A percentile compares a stretch with the other conserved stretches of the same genome.
Evolutionary conservation across 495 filamentous ascomycete species (phyloP).

Genomic region (Apiosordaria backusii): DNA sequence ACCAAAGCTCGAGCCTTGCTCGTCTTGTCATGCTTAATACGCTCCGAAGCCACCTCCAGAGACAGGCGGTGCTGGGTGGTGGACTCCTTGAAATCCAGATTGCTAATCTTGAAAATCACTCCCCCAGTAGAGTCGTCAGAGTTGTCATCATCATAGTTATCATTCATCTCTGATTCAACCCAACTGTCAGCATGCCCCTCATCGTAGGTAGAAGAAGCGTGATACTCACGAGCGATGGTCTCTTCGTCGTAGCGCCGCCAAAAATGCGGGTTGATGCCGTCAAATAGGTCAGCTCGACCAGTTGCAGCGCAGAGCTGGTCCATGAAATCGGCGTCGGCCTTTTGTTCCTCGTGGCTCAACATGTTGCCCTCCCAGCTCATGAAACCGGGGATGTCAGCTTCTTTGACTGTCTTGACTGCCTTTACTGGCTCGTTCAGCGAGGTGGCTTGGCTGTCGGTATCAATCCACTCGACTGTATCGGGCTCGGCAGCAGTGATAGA

Average conservation of each 20-base stretch:
- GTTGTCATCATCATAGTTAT: conserved; percentile 5
- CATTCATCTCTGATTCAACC: not conserved
- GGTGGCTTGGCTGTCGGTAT: too few relatives aligned
- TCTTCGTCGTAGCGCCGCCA: not conserved
- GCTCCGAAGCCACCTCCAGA: not conserved
- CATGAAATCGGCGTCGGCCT: not conserved
- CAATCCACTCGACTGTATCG: too few relatives aligned
- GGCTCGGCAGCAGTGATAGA: too few relatives aligned
- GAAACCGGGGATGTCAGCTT: too few relatives aligned
- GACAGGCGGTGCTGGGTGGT: not conserved
- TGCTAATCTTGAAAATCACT: conserved; percentile 21
- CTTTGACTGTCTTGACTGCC: too few relatives aligned
- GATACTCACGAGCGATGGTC: not conserved
- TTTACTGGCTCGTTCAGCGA: too few relatives aligned
- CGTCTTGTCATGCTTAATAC: conserved; percentile 10
- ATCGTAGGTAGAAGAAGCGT: not conserved
- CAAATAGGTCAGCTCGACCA: not conserved
- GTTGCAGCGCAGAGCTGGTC: not conserved
- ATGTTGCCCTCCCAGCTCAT: too few relatives aligned
- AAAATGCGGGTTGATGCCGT: not conserved
- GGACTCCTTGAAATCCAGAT: conserved; percentile 7
- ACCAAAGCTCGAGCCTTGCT: conserved; percentile 22
- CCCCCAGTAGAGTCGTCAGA: conserved; percentile 19
- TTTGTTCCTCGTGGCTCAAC: not conserved
- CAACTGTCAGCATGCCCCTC: not conserved